phyloP scores from a whole-genome alignment of 768 basidiomycete species.

The Neoboletus brunneissimus region DNA sequence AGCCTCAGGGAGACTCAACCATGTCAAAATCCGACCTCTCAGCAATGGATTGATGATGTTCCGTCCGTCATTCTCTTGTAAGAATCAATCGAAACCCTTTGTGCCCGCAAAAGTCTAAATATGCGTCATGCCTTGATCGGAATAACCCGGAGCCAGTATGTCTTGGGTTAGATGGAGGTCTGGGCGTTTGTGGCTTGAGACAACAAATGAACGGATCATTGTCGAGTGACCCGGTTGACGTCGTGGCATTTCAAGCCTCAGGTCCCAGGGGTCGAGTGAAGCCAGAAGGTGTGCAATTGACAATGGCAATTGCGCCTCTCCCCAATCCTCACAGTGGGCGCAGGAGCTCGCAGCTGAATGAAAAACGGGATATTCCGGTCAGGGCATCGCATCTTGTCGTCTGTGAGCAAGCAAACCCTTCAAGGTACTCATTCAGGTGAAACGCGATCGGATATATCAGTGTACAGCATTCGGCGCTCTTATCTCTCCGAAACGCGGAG shows the following conservation, averaged over 20 bases:
- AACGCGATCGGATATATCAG: conserved; percentile 1
- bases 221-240: background rate
- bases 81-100: background rate
- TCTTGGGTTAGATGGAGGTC: background rate
- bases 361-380: background rate
- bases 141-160: background rate
- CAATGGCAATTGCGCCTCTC: background rate
- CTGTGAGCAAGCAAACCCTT: background rate
- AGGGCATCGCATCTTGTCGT: background rate
- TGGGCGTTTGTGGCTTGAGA: background rate
- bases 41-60: background rate
- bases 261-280: background rate
- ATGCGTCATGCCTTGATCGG: conserved; percentile 19
- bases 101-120: conserved; percentile 17
- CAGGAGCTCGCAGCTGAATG: background rate
- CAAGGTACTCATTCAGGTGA: background rate
- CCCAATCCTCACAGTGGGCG: background rate
- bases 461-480: background rate
- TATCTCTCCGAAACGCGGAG: background rate
- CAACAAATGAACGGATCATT: conserved; percentile 14
- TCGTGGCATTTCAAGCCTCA: background rate
- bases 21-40: background rate
- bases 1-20: background rate
- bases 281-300: background rate
- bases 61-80: background rate